Percentiles rank a stretch among this genome's conserved stretches.
These are phyloP conservation scores for Brassica napus DNA, from an alignment of 345 rosid species.

Conservation along the genomic window Da-Ae NC_063450.1:7630001-7630500, in stretches of 20 bases:
- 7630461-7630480: background rate
- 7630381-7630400: constrained; percentile 92
- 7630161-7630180: no score
- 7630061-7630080: background rate
- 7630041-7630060: background rate
- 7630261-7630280: background rate
- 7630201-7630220: background rate
- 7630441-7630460: background rate
- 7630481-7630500: background rate
- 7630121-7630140: no score
- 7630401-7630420: constrained; percentile 76
- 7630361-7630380: constrained; percentile 62
- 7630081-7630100: background rate
- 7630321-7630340: background rate
- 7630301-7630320: background rate
- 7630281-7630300: background rate
- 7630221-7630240: background rate
- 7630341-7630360: background rate
- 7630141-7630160: no score
- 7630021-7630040: background rate
- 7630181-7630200: background rate
- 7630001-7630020: background rate
- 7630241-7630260: background rate
- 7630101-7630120: no score
- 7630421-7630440: constrained; percentile 69